Conservation (phyloP, 495 filamentous ascomycete species). For the Halenospora varia region DNA sequence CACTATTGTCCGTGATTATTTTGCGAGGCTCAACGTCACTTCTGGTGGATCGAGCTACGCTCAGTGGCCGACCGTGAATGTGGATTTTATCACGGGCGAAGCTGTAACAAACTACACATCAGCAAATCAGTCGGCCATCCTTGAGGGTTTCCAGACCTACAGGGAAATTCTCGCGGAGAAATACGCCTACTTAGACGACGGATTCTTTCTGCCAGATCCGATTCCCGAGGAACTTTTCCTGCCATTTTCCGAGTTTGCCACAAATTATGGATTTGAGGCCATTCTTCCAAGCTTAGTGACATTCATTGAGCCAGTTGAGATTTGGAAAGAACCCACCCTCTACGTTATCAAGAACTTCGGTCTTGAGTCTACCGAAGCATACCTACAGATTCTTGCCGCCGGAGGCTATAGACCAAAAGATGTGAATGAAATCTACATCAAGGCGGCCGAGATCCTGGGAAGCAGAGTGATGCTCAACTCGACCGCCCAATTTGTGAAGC, state of each 20-base stretch:
- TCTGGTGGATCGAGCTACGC: neutral
- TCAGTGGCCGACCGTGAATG: conserved; percentile 5
- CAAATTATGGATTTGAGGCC: conserved; percentile 29
- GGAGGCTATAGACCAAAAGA: too few species aligned
- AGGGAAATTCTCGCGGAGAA: neutral
- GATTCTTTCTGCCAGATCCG: conserved; percentile 5
- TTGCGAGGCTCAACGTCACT: conserved; percentile 35
- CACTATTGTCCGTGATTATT: conserved; percentile 36
- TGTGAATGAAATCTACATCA: conserved; percentile 39
- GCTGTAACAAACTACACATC: too few species aligned
- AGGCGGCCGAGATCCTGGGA: conserved; percentile 29
- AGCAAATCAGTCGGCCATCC: neutral
- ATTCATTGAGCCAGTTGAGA: conserved; percentile 19
- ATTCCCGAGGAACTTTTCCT: conserved; percentile 13
- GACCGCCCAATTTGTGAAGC: conserved; percentile 28
- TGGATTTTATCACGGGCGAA: too few species aligned
- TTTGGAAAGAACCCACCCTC: conserved; percentile 26
- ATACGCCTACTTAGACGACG: conserved; percentile 8
- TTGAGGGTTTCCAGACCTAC: neutral
- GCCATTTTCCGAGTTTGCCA: conserved; percentile 8
- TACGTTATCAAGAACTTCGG: conserved; percentile 27
- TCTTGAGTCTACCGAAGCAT: conserved; percentile 28
- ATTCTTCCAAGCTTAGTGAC: conserved; percentile 6
- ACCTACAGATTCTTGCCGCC: too few species aligned
- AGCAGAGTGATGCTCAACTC: conserved; percentile 28